These are phyloP conservation scores for Cladosporium sp. DNA, from an alignment of 2,329 filamentous ascomycete genomes.

Conservation along the genomic window DNA sequence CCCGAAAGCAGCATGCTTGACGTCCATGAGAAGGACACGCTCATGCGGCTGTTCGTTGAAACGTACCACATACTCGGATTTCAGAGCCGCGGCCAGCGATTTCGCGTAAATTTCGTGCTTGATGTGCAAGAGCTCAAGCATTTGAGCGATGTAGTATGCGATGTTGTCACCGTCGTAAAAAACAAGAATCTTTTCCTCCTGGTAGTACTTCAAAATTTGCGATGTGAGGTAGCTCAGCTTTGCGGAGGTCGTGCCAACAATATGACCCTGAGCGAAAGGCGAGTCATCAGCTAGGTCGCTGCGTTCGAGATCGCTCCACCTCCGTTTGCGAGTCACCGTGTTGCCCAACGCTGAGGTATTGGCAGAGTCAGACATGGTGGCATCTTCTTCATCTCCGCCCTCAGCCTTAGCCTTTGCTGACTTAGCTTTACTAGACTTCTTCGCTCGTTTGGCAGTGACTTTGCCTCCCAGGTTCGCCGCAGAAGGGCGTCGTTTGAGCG, in stretches of 20 bases:
- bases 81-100: constrained; percentile 55
- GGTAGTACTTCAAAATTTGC: constrained; percentile 62
- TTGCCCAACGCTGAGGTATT: neutral
- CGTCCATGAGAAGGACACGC: constrained; percentile 82
- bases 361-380: neutral
- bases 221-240: constrained; percentile 86
- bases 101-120: constrained; percentile 65
- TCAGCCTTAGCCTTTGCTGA: neutral
- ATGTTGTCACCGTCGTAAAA: constrained; percentile 90
- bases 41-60: constrained; percentile 70
- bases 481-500: constrained; percentile 25
- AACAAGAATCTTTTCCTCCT: constrained; percentile 78
- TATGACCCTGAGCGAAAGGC: constrained; percentile 55
- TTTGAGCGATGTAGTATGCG: constrained; percentile 79
- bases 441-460: neutral
- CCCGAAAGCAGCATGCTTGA: constrained; percentile 84
- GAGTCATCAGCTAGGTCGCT: constrained; percentile 33
- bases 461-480: neutral
- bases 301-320: constrained; percentile 12
- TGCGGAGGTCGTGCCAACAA: constrained; percentile 77
- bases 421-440: neutral
- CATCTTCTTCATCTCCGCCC: neutral
- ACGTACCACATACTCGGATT: constrained; percentile 70
- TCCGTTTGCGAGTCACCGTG: neutral
- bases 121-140: constrained; percentile 67